These are phyloP conservation scores for Pichia sp. DNA, from an alignment of 1,139 yeast genomes.

Conservation along the genomic window DNA sequence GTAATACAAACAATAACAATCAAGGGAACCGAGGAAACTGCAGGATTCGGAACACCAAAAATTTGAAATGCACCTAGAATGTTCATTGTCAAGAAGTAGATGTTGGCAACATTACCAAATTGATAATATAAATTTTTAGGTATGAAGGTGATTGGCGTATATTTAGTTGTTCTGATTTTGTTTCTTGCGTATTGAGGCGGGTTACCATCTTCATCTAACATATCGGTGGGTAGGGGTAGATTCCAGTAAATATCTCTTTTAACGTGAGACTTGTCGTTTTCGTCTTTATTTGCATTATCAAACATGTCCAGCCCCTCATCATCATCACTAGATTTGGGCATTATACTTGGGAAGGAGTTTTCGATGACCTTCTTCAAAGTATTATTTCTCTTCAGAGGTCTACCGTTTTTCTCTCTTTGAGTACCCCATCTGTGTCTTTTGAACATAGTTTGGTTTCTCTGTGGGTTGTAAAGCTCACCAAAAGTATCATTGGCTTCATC, in stretches of 20 bases:
- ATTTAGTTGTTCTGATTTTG: constrained; percentile 92
- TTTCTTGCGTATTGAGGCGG: constrained; percentile 57
- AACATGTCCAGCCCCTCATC: constrained; percentile 8
- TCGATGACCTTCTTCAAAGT: constrained; percentile 30
- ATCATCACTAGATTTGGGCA: constrained; percentile 14
- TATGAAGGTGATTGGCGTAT: constrained; percentile 80
- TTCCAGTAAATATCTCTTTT: constrained; percentile 60
- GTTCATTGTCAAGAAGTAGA: constrained; percentile 73
- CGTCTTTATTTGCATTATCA: constrained; percentile 26
- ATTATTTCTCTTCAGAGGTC: constrained; percentile 36
- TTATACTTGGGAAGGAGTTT: constrained; percentile 15
- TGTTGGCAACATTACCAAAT: constrained; percentile 83
- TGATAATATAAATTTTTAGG: constrained; percentile 79
- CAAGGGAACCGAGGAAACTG: constrained; percentile 85
- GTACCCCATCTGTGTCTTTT: constrained; percentile 90
- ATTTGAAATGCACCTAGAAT: constrained; percentile 82
- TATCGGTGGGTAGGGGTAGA: constrained; percentile 55
- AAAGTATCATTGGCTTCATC: constrained; percentile 17
- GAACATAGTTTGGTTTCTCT: constrained; percentile 32
- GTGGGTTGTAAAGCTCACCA: constrained; percentile 13
- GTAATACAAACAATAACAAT: constrained; percentile 86
- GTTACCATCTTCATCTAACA: constrained; percentile 52
- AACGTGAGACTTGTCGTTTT: constrained; percentile 35
- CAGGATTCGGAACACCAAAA: constrained; percentile 89
- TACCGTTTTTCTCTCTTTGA: constrained; percentile 68